Percentiles rank a stretch among this genome's conserved stretches.
These are phyloP conservation scores for Leishmania turanica DNA, from an alignment of 208 protist genomes.

Conservation along the genomic window DNA sequence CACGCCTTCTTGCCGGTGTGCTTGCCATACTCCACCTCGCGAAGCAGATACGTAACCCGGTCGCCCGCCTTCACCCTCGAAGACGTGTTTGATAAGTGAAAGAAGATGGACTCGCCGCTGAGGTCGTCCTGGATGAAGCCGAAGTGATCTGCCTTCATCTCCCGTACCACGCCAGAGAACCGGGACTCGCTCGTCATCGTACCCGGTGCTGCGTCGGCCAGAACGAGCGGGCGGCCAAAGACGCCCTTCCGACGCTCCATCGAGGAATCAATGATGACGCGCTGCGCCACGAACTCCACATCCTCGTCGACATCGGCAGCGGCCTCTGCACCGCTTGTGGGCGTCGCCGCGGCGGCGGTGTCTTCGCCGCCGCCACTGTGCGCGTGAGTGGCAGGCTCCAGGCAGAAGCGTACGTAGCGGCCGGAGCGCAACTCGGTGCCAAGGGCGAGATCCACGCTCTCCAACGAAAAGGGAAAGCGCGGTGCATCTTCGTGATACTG, in stretches of 20 bases:
- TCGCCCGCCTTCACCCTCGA: constrained; percentile 43
- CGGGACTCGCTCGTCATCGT: constrained; percentile 29
- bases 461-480: constrained; percentile 46
- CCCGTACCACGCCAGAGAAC: constrained; percentile 58
- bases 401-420: constrained; percentile 75
- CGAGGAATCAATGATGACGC: constrained; percentile 56
- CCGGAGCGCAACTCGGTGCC: constrained; percentile 36
- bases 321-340: not conserved
- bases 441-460: constrained; percentile 53
- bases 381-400: constrained; percentile 22
- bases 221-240: constrained; percentile 13
- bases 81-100: constrained; percentile 54
- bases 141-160: constrained; percentile 45
- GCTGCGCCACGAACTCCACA: constrained; percentile 7
- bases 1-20: constrained; percentile 75
- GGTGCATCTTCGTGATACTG: constrained; percentile 58
- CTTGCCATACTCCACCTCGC: constrained; percentile 54
- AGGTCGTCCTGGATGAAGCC: constrained; percentile 74
- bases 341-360: not conserved
- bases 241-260: constrained; percentile 35
- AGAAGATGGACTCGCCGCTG: constrained; percentile 79
- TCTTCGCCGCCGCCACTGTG: constrained; percentile 16
- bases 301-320: constrained; percentile 7
- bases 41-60: constrained; percentile 65
- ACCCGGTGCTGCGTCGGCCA: constrained; percentile 12